These are phyloP conservation scores for Pichia phayaonensis DNA, from an alignment of 805 yeast genomes.

Conservation along the genomic window DNA sequence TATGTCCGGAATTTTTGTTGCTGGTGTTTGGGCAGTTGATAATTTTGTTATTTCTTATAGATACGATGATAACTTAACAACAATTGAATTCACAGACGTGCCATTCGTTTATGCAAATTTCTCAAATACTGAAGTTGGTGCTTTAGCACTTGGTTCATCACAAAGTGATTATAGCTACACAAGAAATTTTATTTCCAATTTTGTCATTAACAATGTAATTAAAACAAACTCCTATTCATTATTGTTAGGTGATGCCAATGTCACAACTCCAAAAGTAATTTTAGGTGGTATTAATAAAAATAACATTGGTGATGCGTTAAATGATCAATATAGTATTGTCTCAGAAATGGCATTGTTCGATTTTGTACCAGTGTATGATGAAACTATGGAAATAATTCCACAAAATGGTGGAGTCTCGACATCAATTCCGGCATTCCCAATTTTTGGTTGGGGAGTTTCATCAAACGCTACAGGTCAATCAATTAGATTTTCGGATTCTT, in stretches of 20 bases:
- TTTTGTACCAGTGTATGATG: slow-evolving; percentile 36
- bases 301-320: slow-evolving; percentile 22
- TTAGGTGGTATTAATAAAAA: slow-evolving; percentile 53
- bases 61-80: not conserved
- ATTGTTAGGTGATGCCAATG: slow-evolving; percentile 26
- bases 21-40: slow-evolving; percentile 23
- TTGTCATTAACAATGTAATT: slow-evolving; percentile 27
- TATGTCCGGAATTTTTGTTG: slow-evolving; percentile 16
- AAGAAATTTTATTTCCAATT: slow-evolving; percentile 28
- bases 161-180: slow-evolving; percentile 13
- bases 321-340: slow-evolving; percentile 34
- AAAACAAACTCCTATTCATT: slow-evolving; percentile 38
- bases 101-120: slow-evolving; percentile 33
- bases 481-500: slow-evolving; percentile 25
- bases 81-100: slow-evolving; percentile 18
- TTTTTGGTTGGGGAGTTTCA: slow-evolving; percentile 38
- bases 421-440: slow-evolving; percentile 36
- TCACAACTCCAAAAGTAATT: slow-evolving; percentile 31
- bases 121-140: slow-evolving; percentile 34
- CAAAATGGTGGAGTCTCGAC: slow-evolving; percentile 14
- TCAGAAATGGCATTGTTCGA: slow-evolving; percentile 28
- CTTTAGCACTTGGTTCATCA: slow-evolving; percentile 36
- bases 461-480: slow-evolving; percentile 22
- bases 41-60: slow-evolving; percentile 12
- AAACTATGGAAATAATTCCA: slow-evolving; percentile 6